A percentile compares a stretch with the other conserved stretches of the same genome.
phyloP scores from a whole-genome alignment of 805 yeast species.

The Pichia deserticola region DNA sequence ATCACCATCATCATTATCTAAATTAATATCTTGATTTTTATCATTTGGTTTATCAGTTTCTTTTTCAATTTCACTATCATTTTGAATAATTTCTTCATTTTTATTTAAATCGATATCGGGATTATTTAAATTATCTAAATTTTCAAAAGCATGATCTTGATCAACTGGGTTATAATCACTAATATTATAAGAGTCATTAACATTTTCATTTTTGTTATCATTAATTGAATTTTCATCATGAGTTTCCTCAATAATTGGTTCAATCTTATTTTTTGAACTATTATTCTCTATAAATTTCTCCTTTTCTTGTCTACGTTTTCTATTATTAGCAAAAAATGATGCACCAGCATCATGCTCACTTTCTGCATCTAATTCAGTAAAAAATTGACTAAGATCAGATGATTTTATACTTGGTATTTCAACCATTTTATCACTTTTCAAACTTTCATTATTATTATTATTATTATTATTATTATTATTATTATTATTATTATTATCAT shows the following conservation, averaged over 20 bases:
- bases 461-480: not conserved
- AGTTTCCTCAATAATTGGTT: slow-evolving; percentile 5
- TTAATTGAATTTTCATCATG: not conserved
- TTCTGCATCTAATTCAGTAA: slow-evolving; percentile 18
- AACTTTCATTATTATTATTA: not conserved
- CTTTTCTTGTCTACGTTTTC: not conserved
- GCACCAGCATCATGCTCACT: slow-evolving; percentile 13
- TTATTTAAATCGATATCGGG: too few relatives aligned
- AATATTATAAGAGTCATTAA: too few relatives aligned
- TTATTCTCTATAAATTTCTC: not conserved
- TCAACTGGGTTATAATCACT: too few relatives aligned
- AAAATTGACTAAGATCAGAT: slow-evolving; percentile 11
- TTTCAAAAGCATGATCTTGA: too few relatives aligned
- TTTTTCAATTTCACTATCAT: too few relatives aligned
- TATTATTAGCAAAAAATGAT: slow-evolving; percentile 8
- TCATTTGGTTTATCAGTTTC: too few relatives aligned
- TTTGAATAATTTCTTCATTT: not conserved
- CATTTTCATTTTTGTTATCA: not conserved
- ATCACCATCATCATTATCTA: too few relatives aligned
- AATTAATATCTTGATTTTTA: slow-evolving; percentile 22
- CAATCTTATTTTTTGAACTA: not conserved
- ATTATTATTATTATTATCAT: not conserved
- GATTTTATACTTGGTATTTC: slow-evolving; percentile 12
- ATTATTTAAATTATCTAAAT: not conserved
- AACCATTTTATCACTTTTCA: not conserved